Percentiles rank a stretch among this genome's conserved stretches.
These are phyloP conservation scores for Epichloe sibirici DNA, from an alignment of 2,329 filamentous ascomycete species.

Conservation along the genomic window DNA sequence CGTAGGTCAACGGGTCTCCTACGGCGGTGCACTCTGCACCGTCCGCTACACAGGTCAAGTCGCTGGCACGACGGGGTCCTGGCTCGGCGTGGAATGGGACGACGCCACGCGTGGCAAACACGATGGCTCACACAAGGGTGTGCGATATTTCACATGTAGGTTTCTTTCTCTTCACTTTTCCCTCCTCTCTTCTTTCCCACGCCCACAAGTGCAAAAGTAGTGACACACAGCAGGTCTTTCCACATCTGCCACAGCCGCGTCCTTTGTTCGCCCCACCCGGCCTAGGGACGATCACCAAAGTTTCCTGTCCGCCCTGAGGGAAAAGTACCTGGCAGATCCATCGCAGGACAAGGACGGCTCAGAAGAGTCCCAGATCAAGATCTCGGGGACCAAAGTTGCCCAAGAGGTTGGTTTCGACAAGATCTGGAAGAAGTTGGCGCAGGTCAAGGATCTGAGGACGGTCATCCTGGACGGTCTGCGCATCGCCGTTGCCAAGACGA, in stretches of 20 bases:
- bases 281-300: slow-evolving; percentile 53
- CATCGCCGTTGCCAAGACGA: slow-evolving; percentile 32
- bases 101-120: slow-evolving; percentile 79
- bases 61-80: slow-evolving; percentile 61
- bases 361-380: slow-evolving; percentile 40
- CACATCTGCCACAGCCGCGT: slow-evolving; percentile 59
- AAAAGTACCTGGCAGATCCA: slow-evolving; percentile 66
- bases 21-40: slow-evolving; percentile 66
- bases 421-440: slow-evolving; percentile 66
- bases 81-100: slow-evolving; percentile 97
- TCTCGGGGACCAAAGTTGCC: slow-evolving; percentile 63
- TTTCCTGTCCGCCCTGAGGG: slow-evolving; percentile 67
- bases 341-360: slow-evolving; percentile 23
- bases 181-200: neutral
- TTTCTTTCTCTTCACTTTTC: neutral
- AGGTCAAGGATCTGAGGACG: slow-evolving; percentile 64
- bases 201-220: neutral
- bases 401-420: slow-evolving; percentile 96
- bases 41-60: slow-evolving; percentile 73
- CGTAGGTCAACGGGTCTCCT: slow-evolving; percentile 68
- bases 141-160: slow-evolving; percentile 73
- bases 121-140: slow-evolving; percentile 67
- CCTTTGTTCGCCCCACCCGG: slow-evolving; percentile 73
- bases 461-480: slow-evolving; percentile 70
- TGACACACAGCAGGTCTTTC: slow-evolving; percentile 35